phyloP scores from a whole-genome alignment of 176 grass and related monocot genomes.

The Rhipidocladum racemiflorum region DNA sequence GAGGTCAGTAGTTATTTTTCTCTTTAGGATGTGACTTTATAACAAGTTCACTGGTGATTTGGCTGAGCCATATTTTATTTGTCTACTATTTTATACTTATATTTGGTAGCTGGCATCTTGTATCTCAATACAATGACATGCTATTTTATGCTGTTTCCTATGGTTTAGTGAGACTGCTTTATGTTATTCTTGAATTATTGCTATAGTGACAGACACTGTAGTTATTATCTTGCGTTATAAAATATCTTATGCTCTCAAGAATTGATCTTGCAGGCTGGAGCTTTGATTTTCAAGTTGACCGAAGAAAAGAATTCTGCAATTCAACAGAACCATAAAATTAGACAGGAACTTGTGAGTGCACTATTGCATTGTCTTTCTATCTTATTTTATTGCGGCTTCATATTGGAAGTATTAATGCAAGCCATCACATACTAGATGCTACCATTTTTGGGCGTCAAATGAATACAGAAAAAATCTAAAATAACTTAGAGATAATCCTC shows the following conservation, averaged over 20 bases:
- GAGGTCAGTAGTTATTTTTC: slow-evolving; percentile 42
- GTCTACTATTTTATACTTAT: background rate
- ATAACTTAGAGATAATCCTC: background rate
- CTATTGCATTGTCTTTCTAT: slow-evolving; percentile 10
- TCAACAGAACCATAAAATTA: slow-evolving; percentile 66
- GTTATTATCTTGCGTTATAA: background rate
- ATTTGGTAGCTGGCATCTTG: slow-evolving; percentile 1
- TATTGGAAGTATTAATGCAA: background rate
- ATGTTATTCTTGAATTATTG: background rate
- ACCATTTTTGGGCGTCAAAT: background rate
- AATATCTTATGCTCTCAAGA: slow-evolving; percentile 19
- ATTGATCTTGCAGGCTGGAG: slow-evolving; percentile 45
- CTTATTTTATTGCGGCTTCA: background rate
- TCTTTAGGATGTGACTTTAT: background rate
- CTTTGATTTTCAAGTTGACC: slow-evolving; percentile 56
- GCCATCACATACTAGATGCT: background rate
- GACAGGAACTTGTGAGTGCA: slow-evolving; percentile 62
- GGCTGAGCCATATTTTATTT: background rate
- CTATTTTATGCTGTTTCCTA: background rate
- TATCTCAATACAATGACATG: background rate
- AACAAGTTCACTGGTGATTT: background rate
- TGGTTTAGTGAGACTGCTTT: background rate
- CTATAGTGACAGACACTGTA: background rate
- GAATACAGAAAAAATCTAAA: background rate
- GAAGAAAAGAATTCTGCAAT: slow-evolving; percentile 71